Evolutionary conservation across 805 yeast species (phyloP).

Genomic region (Lipomyces sp.): DNA sequence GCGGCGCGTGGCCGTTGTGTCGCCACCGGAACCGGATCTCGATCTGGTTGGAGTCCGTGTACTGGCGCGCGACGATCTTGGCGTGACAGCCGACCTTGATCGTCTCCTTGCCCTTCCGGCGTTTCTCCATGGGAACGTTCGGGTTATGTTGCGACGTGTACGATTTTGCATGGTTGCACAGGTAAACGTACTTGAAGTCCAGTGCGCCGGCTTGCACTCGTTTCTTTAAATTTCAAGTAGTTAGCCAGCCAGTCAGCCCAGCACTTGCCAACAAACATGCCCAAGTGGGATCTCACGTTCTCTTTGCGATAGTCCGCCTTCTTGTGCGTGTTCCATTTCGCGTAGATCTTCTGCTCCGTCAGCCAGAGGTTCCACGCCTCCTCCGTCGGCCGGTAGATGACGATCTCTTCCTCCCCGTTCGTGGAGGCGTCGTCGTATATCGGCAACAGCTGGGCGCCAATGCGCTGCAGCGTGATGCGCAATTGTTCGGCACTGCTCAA

Average conservation of each 20-base stretch:
- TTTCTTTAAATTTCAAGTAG: too few relatives aligned
- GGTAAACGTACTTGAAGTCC: constrained; percentile 23
- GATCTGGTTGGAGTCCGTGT: constrained; percentile 23
- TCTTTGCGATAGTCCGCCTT: constrained; percentile 21
- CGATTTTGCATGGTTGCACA: constrained; percentile 22
- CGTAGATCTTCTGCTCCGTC: constrained; percentile 22
- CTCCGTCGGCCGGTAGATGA: constrained; percentile 15
- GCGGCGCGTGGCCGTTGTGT: constrained; percentile 21
- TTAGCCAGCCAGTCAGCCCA: background rate
- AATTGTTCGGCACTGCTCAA: background rate
- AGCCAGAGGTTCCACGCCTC: constrained; percentile 17
- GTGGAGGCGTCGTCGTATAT: constrained; percentile 18
- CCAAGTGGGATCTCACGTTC: constrained; percentile 6
- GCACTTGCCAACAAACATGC: background rate
- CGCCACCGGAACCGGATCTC: constrained; percentile 23
- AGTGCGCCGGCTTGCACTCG: constrained; percentile 24
- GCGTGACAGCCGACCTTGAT: constrained; percentile 27
- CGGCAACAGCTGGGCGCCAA: constrained; percentile 20
- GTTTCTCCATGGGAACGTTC: constrained; percentile 20
- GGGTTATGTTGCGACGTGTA: constrained; percentile 24
- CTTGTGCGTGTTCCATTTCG: constrained; percentile 21
- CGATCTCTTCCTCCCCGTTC: constrained; percentile 19
- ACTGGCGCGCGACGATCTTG: constrained; percentile 21
- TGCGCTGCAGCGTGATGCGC: constrained; percentile 11
- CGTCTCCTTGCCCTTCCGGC: constrained; percentile 22